These are phyloP conservation scores for Fusarium sp. DNA, from an alignment of 2,329 filamentous ascomycete genomes.

Conservation along the genomic window DNA sequence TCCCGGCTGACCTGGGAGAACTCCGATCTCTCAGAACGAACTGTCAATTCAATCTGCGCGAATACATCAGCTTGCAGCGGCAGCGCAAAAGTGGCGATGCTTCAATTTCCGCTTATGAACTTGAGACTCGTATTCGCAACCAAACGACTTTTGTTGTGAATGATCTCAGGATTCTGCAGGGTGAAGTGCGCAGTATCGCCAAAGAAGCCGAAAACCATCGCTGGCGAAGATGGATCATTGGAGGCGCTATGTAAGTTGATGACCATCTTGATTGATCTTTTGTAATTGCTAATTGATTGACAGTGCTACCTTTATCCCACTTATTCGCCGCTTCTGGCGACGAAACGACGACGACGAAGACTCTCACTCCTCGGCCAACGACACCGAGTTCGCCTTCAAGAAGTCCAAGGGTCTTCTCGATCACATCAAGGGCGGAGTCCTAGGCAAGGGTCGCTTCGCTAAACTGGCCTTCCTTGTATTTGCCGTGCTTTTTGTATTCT, in stretches of 20 bases:
- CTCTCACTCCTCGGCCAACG: slow-evolving; percentile 55
- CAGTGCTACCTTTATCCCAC: slow-evolving; percentile 64
- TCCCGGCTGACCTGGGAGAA: slow-evolving; percentile 43
- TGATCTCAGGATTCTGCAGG: slow-evolving; percentile 58
- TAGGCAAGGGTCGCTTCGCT: slow-evolving; percentile 59
- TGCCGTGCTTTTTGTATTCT: slow-evolving; percentile 67
- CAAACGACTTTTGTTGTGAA: slow-evolving; percentile 57
- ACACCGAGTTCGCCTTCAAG: slow-evolving; percentile 68
- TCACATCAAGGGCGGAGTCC: slow-evolving; percentile 60
- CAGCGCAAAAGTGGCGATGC: slow-evolving; percentile 46
- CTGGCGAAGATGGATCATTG: slow-evolving; percentile 65
- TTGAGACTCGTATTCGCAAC: slow-evolving; percentile 56
- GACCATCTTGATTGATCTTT: slow-evolving; percentile 4
- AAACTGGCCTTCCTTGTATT: slow-evolving; percentile 66
- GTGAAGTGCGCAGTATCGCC: slow-evolving; percentile 57
- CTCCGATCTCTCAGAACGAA: slow-evolving; percentile 50
- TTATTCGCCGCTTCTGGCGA: slow-evolving; percentile 63
- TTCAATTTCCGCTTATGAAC: slow-evolving; percentile 49
- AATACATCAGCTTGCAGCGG: slow-evolving; percentile 51
- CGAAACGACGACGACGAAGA: slow-evolving; percentile 55
- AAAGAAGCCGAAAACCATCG: slow-evolving; percentile 60
- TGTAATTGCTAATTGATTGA: slow-evolving; percentile 10
- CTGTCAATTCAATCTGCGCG: slow-evolving; percentile 52
- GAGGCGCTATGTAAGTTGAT: slow-evolving; percentile 60
- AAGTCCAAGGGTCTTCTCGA: slow-evolving; percentile 62